Evolutionary conservation across 1,139 yeast genomes (phyloP), one percentile per base, ranked within the genome.

Genomic region (Debaryomyces subglobosus): DNA sequence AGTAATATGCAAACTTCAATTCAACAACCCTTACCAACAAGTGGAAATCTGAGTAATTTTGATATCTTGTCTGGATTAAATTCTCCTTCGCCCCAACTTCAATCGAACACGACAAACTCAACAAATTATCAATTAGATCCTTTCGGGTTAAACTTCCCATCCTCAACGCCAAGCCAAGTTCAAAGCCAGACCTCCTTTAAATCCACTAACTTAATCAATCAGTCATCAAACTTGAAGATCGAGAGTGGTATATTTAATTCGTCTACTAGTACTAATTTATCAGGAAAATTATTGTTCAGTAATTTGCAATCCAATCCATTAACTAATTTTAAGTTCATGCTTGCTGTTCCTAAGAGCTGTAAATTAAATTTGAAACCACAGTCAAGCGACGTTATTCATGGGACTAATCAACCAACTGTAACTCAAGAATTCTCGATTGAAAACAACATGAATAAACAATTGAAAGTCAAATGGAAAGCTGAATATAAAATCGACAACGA

Each of bases 381-480:
- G 60, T 78, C 90, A 7, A 79, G 83, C 37, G 83, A 80, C 48
- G 58, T 66, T 12, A 61, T 91, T 15, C 71, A 74, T 47, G 80
- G 86, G 2, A 75, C 74, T 47, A 72, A 77, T 43, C 69, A 67
- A 32, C 77, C 79, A 48, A 86, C 86, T 5, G 74, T 89, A 16
- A 71, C 75, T 4, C 96, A 89, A 65, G 72, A 68, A 25, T 79
- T 86, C 49, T 63, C 67, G n/a, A 77, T 92, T 51, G 83, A 78
- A 44, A 81, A 84, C 58, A 78, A 82, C 3, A 56, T 63, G 2
- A 63, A 65, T 44, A 73, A 73, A 54, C 67, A 78, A 20, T 74
- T 89, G 57, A 91, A 89, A 68, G 74, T 92, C 50, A 87, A 91
- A 64, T 92, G 96, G 95, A 89, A 87, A 64, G 79, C 82, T 27